A percentile compares a stretch with the other conserved stretches of the same genome.
Evolutionary conservation across 306 rosid species (phyloP).

Genomic region (Senna siamea): DNA sequence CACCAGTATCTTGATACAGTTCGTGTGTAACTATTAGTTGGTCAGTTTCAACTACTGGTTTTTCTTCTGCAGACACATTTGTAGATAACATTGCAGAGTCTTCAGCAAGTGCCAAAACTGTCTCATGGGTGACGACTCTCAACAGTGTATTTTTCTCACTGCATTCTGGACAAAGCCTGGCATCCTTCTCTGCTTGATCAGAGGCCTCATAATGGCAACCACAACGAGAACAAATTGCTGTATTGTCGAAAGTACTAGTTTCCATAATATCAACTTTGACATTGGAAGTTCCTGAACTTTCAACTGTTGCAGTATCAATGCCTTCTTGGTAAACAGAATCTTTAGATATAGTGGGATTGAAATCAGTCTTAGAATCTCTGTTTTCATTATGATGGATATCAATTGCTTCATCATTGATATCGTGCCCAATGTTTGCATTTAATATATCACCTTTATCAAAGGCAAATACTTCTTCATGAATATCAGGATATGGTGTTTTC

Average conservation of each 20-base stretch:
- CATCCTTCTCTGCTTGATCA: constrained; percentile 45
- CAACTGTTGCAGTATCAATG: constrained; percentile 37
- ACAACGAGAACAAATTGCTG: constrained; percentile 59
- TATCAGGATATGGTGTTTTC: constrained; percentile 56
- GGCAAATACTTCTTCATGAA: constrained; percentile 67
- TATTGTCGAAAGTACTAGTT: constrained; percentile 43
- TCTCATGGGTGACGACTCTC: constrained; percentile 41
- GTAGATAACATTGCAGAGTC: constrained; percentile 36
- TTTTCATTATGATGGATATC: constrained; percentile 39
- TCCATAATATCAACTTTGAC: constrained; percentile 49
- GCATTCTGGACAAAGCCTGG: constrained; percentile 66
- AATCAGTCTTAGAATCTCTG: constrained; percentile 41
- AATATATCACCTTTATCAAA: constrained; percentile 75
- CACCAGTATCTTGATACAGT: constrained; percentile 42
- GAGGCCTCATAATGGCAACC: constrained; percentile 49
- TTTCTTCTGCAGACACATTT: constrained; percentile 42
- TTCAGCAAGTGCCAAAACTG: constrained; percentile 40
- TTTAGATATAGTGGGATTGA: constrained; percentile 40
- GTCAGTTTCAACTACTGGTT: constrained; percentile 39
- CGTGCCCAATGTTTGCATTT: constrained; percentile 47
- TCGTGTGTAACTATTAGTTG: constrained; percentile 40
- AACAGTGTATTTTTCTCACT: constrained; percentile 47
- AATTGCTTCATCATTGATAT: constrained; percentile 40
- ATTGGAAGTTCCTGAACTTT: constrained; percentile 48
- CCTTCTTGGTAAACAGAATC: constrained; percentile 39